Percentiles rank a stretch among this genome's conserved stretches.
Conservation (phyloP, 768 basidiomycete genomes). For the Mrakia blollopis region DNA sequence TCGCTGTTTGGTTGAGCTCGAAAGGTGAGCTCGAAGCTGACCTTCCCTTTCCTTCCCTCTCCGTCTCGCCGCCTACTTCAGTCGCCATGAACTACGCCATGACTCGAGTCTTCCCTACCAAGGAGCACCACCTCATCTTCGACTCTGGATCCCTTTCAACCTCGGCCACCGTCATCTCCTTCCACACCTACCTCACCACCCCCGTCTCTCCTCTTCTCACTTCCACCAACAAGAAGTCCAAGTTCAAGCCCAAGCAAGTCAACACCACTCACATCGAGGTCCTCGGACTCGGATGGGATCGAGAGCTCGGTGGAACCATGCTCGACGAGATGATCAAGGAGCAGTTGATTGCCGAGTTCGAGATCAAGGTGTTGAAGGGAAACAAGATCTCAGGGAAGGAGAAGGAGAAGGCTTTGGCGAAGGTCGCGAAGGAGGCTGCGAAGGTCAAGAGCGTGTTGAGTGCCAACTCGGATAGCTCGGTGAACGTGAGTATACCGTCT, state of each 20-base stretch:
- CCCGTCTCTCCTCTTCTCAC: slow-evolving; percentile 39
- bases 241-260: slow-evolving; percentile 31
- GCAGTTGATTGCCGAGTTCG: slow-evolving; percentile 69
- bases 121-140: slow-evolving; percentile 73
- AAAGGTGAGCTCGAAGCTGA: background rate
- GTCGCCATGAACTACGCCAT: slow-evolving; percentile 98
- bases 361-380: slow-evolving; percentile 54
- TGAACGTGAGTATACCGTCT: slow-evolving; percentile 53
- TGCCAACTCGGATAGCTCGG: slow-evolving; percentile 75
- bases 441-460: slow-evolving; percentile 88
- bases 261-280: slow-evolving; percentile 67
- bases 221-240: slow-evolving; percentile 26
- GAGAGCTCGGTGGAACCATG: slow-evolving; percentile 69
- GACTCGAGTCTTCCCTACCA: slow-evolving; percentile 76
- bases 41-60: background rate
- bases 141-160: slow-evolving; percentile 75
- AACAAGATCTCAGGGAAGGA: slow-evolving; percentile 45
- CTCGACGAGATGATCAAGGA: slow-evolving; percentile 78
- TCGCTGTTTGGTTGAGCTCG: too few relatives aligned
- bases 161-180: slow-evolving; percentile 43
- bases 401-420: slow-evolving; percentile 82
- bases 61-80: slow-evolving; percentile 32
- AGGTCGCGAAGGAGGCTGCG: slow-evolving; percentile 88
- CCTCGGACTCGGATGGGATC: slow-evolving; percentile 75
- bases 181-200: slow-evolving; percentile 40